A percentile compares a stretch with the other conserved stretches of the same genome.
phyloP scores from a whole-genome alignment of 495 filamentous ascomycete species.

The Collariella sp. region DNA sequence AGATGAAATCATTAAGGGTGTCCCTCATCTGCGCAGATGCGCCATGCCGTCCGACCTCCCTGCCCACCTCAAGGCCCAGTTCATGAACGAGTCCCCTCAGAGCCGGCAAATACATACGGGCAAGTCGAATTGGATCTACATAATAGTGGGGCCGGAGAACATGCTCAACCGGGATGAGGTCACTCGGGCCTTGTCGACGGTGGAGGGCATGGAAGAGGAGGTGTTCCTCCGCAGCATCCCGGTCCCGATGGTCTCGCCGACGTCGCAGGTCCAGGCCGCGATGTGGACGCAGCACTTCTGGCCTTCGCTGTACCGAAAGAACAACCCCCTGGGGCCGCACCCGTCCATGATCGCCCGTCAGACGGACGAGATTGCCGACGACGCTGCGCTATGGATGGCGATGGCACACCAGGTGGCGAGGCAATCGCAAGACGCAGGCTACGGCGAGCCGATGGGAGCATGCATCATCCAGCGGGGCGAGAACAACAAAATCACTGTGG shows the following conservation, averaged over 20 bases:
- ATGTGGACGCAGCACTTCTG: conserved; percentile 71
- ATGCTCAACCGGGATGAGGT: conserved; percentile 35
- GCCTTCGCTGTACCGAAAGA: conserved; percentile 81
- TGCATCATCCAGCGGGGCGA: conserved; percentile 62
- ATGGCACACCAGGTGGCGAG: conserved; percentile 57
- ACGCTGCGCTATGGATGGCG: conserved; percentile 53
- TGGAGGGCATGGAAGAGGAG: conserved; percentile 39
- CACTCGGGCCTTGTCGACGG: conserved; percentile 22
- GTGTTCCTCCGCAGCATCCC: conserved; percentile 43
- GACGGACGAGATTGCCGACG: conserved; percentile 49
- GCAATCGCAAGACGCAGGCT: conserved; percentile 45
- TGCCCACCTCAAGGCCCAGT: conserved; percentile 38
- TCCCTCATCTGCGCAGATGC: conserved; percentile 75
- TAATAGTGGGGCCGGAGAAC: conserved; percentile 37
- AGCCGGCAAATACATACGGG: conserved; percentile 39
- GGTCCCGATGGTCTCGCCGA: conserved; percentile 68
- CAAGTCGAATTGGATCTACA: conserved; percentile 42
- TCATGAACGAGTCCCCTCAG: conserved; percentile 36
- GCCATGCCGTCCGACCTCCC: conserved; percentile 65
- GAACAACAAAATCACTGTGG: conserved; percentile 37
- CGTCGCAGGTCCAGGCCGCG: conserved; percentile 63
- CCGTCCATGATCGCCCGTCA: conserved; percentile 48
- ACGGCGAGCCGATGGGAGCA: conserved; percentile 66
- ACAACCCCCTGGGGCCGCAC: conserved; percentile 68
- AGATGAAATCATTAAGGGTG: conserved; percentile 49